A percentile compares a stretch with the other conserved stretches of the same genome.
phyloP scores from a whole-genome alignment of 1,284 basidiomycete species.

The Volvariella surrecta region DNA sequence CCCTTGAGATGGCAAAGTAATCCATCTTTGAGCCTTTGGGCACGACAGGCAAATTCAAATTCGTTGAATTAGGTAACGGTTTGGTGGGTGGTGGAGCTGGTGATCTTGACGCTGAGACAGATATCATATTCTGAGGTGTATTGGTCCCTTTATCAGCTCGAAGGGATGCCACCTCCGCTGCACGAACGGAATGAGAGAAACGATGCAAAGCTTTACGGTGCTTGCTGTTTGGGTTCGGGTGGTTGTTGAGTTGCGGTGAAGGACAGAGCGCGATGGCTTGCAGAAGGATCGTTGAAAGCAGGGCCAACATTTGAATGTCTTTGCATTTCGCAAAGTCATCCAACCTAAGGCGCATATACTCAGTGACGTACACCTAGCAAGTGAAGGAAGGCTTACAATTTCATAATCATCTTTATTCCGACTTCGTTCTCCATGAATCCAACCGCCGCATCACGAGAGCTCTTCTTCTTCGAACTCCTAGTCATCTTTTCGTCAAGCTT shows the following conservation, averaged over 20 bases:
- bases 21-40: slow-evolving; percentile 24
- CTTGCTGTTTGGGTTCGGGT: too few relatives aligned
- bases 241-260: too few relatives aligned
- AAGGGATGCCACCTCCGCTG: too few relatives aligned
- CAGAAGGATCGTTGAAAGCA: slow-evolving; percentile 64
- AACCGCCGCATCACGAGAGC: slow-evolving; percentile 11
- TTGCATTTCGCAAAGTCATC: slow-evolving; percentile 51
- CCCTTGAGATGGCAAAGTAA: slow-evolving; percentile 39
- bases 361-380: not conserved
- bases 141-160: too few relatives aligned
- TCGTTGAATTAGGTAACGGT: not conserved
- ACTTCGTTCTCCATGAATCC: slow-evolving; percentile 20
- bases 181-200: too few relatives aligned
- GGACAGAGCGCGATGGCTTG: slow-evolving; percentile 22
- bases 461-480: not conserved
- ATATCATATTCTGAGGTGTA: too few relatives aligned
- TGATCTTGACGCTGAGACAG: not conserved
- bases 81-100: slow-evolving; percentile 8
- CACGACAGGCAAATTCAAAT: not conserved
- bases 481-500: slow-evolving; percentile 9
- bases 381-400: slow-evolving; percentile 30
- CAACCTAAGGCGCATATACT: slow-evolving; percentile 37
- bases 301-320: slow-evolving; percentile 79
- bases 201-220: too few relatives aligned
- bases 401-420: slow-evolving; percentile 24